Evolutionary conservation across 2,329 filamentous ascomycete species (phyloP), one percentile per base, ranked within the genome.

Genomic region (Colletotrichum incanum): DNA sequence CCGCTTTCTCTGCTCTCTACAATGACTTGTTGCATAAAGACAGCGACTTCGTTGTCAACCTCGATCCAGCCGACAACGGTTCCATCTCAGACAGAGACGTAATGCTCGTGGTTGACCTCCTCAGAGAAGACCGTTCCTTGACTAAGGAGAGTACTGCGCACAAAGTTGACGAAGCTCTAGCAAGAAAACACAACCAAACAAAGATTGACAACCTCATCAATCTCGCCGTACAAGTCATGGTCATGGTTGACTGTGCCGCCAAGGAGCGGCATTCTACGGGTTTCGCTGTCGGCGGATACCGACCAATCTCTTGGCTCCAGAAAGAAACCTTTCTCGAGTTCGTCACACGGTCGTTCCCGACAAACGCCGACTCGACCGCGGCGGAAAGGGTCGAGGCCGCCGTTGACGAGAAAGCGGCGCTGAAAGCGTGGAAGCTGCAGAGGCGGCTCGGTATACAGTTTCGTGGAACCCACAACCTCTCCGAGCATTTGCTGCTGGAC

Each of bases 381-480:
- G 8, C 16, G 11, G 34, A 63, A n/a, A 50, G n/a, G 14, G n/a
- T 43, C 3, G 47, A 63, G 16, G 41, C 20, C 20, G 34, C 60
- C 9, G 9, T 63, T 16, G 60, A 43, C 11, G n/a, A 43, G 34
- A 43, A 63, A 16, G 18, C n/a, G 6, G 34, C 47, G 9, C 34
- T 43, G 12, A 54, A 63, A 45, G 60, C 60, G 8, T 31, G 34
- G 60, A 54, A 63, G 14, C 34, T 63, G 34, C 47, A 28, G 49
- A 63, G 28, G 16, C 60, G 47, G 31, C 34, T 63, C 20, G 47
- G 47, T 2, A 9, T 28, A 14, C 26, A 11, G 47, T 41, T 63
- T 26, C 34, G 31, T 5, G 34, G 34, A 39, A 63, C 47, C 6
- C 37, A 39, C 34, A 54, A 63, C 16, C 31, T 63, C 5, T 63